Evolutionary conservation across 2,329 filamentous ascomycete genomes (phyloP), one percentile per base, ranked within the genome.

Genomic region (Leptoxyphium fumago): DNA sequence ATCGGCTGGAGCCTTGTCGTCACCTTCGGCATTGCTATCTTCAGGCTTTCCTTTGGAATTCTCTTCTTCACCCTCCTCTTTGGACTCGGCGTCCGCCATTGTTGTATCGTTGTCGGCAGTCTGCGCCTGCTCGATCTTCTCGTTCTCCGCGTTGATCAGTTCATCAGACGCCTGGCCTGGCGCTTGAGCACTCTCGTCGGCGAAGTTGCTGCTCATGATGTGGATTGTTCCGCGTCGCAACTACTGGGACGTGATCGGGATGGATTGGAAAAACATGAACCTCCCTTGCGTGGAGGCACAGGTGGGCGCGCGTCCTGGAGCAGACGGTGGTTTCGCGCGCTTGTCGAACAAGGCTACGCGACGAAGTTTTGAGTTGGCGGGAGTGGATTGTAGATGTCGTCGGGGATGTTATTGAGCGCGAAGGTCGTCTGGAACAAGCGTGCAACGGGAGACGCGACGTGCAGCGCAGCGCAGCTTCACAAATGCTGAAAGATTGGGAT

Each of bases 101-200:
- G 57, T 52, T 13, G 56, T 60, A 49, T 64, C 59, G 41, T 48
- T 49, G 30, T 52, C 52, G 32, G 47, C 46, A 32, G 54, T 49
- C 46, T 55, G 50, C 48, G 54, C 50, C 13, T 50, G 46, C 46
- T 61, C 57, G 7, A 55, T 42, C 15, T 51, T 55, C 39, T 60
- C 57, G 42, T 62, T 61, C 45, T 63, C 61, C 6, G 49, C 52
- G 29, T 54, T 50, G 13, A 61, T 62, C 51, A 62, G 43, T 39
- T 59, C 54, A 40, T 62, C 60, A 3, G 59, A 61, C 11, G 54
- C 54, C 43, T 61, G 52, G 18, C 49, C 58, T 21, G 56, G 58
- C 39, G 56, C 58, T 43, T 55, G 51, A 29, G 47, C 39, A 43
- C 55, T 52, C 48, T 60, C 57, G 43, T 57, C 51, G 34, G 56